Conservation (phyloP, 805 yeast species). For the Suhomyces sp. region DNA sequence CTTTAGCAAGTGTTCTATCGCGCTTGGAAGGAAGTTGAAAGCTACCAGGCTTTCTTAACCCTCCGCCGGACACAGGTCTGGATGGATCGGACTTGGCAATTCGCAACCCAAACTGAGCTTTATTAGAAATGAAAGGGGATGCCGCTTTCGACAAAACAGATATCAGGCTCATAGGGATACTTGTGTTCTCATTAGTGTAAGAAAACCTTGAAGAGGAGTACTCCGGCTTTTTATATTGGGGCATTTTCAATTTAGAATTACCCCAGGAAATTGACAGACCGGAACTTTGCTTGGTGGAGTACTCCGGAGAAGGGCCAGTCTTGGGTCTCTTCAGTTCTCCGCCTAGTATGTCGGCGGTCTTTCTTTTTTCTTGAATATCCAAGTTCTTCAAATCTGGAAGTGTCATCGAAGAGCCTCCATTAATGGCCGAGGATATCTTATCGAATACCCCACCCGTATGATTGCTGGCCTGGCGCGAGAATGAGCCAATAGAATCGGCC, state of each 20-base stretch:
- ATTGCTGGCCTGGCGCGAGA: not conserved
- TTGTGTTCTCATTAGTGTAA: not conserved
- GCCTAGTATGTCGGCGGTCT: not conserved
- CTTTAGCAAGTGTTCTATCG: slow-evolving; percentile 4
- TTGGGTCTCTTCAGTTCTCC: slow-evolving; percentile 8
- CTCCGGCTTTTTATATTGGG: slow-evolving; percentile 23
- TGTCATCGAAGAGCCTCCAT: not conserved
- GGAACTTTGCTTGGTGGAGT: slow-evolving; percentile 1
- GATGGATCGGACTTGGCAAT: not conserved
- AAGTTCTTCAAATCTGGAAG: slow-evolving; percentile 5
- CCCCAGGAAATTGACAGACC: slow-evolving; percentile 10
- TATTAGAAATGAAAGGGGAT: slow-evolving; percentile 33
- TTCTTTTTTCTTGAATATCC: slow-evolving; percentile 2
- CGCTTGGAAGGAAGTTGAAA: slow-evolving; percentile 29
- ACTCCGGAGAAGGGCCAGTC: not conserved
- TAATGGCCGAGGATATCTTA: not conserved
- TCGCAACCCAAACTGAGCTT: slow-evolving; percentile 12
- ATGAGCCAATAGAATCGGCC: not conserved
- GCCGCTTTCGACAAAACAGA: slow-evolving; percentile 2
- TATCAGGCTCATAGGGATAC: slow-evolving; percentile 7
- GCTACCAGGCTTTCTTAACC: slow-evolving; percentile 32
- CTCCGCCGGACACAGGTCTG: slow-evolving; percentile 9
- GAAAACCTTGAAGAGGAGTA: not conserved
- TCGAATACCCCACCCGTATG: not conserved
- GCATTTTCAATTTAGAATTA: slow-evolving; percentile 18